Evolutionary conservation across 345 rosid species (phyloP), one percentile per base, ranked within the genome.

Genomic region (Heritiera fomes): DNA sequence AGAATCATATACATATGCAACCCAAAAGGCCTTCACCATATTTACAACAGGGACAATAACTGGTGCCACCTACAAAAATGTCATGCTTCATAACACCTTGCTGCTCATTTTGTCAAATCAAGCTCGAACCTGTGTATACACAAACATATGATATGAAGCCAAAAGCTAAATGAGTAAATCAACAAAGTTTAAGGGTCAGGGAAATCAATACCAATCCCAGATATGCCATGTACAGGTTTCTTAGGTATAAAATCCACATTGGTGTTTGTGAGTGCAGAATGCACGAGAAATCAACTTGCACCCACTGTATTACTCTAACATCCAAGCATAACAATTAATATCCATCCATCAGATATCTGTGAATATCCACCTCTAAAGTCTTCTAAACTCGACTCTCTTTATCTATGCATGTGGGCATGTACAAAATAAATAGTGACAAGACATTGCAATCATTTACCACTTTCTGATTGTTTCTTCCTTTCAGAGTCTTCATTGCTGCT

Each of bases 401-500:
- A 63, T 65, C 43, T 66, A 15, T 17, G 70, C 47, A 46, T 15
- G 18, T 47, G 45, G 13, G 6, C 28, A 55, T 30, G 23, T 23
- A 15, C 41, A 67, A 69, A 77, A 45, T 6, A 59, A 69, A 67
- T 43, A 47, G 23, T 12, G 14, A 58, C 23, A 43, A 78, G 18
- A 28, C 4, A 68, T 1, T 45, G 18, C 64, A 60, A 58, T 41
- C 14, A 7, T 80, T 70, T 83, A 91, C 95, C 95, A 82, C 55
- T 79, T 89, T 90, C 76, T 84, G 84, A 72, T 83, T 78, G 70
- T 85, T 83, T 87, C 90, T 90, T 71, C 85, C 94, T 86, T 87
- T 90, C 70, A 89, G 72, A 13, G 97, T 88, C 88, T 92, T 94
- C 85, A 81, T 52, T 38, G 97, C 94, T 76, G 94, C 98, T 72